Base-by-base conservation (phyloP, 148 eudicot species). In the Vaccinium darrowii region DNA sequence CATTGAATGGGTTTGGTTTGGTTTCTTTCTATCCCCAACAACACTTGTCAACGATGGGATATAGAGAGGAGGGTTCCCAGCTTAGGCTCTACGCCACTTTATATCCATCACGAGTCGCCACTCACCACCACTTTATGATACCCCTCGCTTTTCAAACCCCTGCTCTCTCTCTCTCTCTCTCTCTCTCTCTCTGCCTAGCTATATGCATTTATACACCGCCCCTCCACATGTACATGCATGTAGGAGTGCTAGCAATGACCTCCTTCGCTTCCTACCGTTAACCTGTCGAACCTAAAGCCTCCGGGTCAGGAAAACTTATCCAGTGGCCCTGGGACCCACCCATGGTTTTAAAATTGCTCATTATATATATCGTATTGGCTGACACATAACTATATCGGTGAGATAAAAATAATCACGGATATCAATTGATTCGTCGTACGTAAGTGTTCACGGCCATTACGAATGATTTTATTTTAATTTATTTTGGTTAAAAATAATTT, bases 11-110 rank as follows among this genome's bases (percentile, higher is more conserved):
- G 36, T 33, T 33, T 33, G 50, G 4, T 73, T 33, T 19, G 49
- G 11, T 36, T 73, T 36, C 50, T 73, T 33, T 11, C 51, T 33
- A 73, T 14, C 11, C 50, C 77, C n/a, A 73, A 73, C 50, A 39
- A 73, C 77, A 73, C 77, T 36, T 73, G 77, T 36, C 36, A 27
- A 73, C 77, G n/a, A 36, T 15, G 76, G 0, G 76, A 16, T 15
- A 6, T 4, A 15, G 49, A 71, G 43, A 12, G 16, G 43, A 15
- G 43, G 43, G 9, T 71, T 71, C 43, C 30, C 76, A 71, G 76
- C 76, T 71, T 71, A 30, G 47, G 39, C 43, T 71, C 76, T 30
- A 71, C 76, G 76, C 76, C 76, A 27, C 76, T 71, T 71, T 71
- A 71, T 71, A 71, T 39, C 76, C 47, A 71, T 63, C 27, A 63